A percentile compares a stretch with the other conserved stretches of the same genome.
phyloP scores from a whole-genome alignment of 2,329 filamentous ascomycete species.

The Aspergillus viridinutans region DNA sequence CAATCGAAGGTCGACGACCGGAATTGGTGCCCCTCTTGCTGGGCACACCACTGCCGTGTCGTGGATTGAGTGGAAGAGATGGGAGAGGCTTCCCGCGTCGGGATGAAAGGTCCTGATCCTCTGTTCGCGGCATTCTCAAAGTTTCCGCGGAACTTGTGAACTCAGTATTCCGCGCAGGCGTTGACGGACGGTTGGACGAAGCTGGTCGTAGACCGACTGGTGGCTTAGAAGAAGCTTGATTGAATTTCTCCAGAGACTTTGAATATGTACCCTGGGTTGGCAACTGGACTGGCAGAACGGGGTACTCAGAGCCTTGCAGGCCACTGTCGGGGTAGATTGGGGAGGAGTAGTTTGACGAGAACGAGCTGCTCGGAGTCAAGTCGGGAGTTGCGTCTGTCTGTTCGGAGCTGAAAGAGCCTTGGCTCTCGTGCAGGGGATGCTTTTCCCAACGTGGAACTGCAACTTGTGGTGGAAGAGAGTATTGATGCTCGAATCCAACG shows the following conservation, averaged over 20 bases:
- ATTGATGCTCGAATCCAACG: constrained; percentile 28
- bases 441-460: constrained; percentile 19
- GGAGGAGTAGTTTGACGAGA: constrained; percentile 34
- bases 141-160: constrained; percentile 23
- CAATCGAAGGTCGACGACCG: constrained; percentile 27
- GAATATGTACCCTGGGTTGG: constrained; percentile 17
- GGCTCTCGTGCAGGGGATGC: constrained; percentile 24
- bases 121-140: constrained; percentile 27
- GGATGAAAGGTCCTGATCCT: constrained; percentile 22
- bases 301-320: constrained; percentile 25
- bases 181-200: constrained; percentile 19
- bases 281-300: constrained; percentile 10
- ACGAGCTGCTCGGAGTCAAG: constrained; percentile 37
- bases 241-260: constrained; percentile 18
- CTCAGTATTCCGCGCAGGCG: constrained; percentile 20
- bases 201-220: constrained; percentile 15
- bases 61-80: constrained; percentile 26
- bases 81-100: constrained; percentile 30
- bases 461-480: constrained; percentile 27
- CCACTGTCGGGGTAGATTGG: constrained; percentile 26
- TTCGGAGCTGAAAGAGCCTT: constrained; percentile 32
- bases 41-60: constrained; percentile 14
- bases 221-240: constrained; percentile 20
- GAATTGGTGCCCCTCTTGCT: constrained; percentile 22
- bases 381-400: constrained; percentile 33